Evolutionary conservation across 805 yeast species (phyloP).

Genomic region (Metschnikowia arizonensis): DNA sequence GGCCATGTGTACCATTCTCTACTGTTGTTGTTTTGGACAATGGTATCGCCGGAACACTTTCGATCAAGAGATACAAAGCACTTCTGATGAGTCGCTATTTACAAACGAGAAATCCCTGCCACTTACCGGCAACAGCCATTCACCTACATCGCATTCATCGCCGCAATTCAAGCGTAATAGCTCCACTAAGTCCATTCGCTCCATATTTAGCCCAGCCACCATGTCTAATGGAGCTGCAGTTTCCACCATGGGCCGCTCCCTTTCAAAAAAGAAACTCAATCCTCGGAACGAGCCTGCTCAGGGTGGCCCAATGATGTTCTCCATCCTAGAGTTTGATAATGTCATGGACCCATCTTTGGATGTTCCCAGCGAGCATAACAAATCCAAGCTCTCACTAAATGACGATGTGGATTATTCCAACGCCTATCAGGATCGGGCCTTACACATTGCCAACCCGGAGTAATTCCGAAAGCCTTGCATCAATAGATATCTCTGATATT

Average conservation of each 20-base stretch:
- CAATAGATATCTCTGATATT: background rate
- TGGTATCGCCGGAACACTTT: slow-evolving; percentile 22
- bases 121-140: slow-evolving; percentile 2
- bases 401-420: slow-evolving; percentile 20
- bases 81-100: slow-evolving; percentile 29
- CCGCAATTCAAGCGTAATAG: slow-evolving; percentile 28
- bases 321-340: slow-evolving; percentile 25
- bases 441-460: slow-evolving; percentile 20
- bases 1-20: slow-evolving; percentile 40
- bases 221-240: slow-evolving; percentile 11
- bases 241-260: slow-evolving; percentile 26
- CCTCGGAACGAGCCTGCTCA: slow-evolving; percentile 16
- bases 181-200: slow-evolving; percentile 33
- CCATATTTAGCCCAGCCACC: slow-evolving; percentile 19
- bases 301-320: slow-evolving; percentile 28
- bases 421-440: slow-evolving; percentile 11
- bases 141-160: slow-evolving; percentile 7
- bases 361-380: slow-evolving; percentile 15
- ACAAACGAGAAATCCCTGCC: slow-evolving; percentile 19
- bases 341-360: slow-evolving; percentile 16
- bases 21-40: slow-evolving; percentile 32
- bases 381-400: slow-evolving; percentile 15
- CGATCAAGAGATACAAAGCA: slow-evolving; percentile 38
- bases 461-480: slow-evolving; percentile 2
- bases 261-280: slow-evolving; percentile 29